These are phyloP conservation scores for Potentilla sterilis DNA, from an alignment of 306 rosid genomes.

Conservation along the genomic window DNA sequence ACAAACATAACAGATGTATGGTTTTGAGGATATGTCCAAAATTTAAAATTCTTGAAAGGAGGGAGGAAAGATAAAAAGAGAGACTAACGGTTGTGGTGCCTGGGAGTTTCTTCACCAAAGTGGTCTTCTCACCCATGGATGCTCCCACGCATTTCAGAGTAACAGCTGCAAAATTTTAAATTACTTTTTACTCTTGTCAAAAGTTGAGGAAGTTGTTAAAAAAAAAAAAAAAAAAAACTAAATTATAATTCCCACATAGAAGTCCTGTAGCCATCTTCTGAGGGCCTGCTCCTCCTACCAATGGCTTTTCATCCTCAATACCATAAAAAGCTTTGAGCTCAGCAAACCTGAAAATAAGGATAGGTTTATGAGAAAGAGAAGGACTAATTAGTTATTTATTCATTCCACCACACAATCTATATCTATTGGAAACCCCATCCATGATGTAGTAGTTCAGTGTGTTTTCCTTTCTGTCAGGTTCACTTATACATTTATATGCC, in stretches of 20 bases:
- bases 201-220: background rate
- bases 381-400: background rate
- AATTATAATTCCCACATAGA: slow-evolving; percentile 46
- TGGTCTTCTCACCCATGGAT: slow-evolving; percentile 84
- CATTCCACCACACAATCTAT: background rate
- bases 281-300: slow-evolving; percentile 54
- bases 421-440: background rate
- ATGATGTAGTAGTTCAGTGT: background rate
- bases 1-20: slow-evolving; percentile 17
- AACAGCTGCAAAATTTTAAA: slow-evolving; percentile 63
- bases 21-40: slow-evolving; percentile 26
- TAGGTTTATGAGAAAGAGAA: background rate
- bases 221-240: background rate
- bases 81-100: slow-evolving; percentile 69
- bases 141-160: slow-evolving; percentile 87
- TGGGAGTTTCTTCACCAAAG: slow-evolving; percentile 76
- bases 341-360: slow-evolving; percentile 51
- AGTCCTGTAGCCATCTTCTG: slow-evolving; percentile 80
- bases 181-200: slow-evolving; percentile 14
- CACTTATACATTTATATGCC: too few species aligned
- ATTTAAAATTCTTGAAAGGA: background rate
- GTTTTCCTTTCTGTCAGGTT: background rate
- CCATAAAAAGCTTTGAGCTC: slow-evolving; percentile 78
- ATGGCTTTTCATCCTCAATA: slow-evolving; percentile 70
- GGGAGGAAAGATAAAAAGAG: background rate